Evolutionary conservation across 2,329 filamentous ascomycete genomes (phyloP).

Genomic region (Tolypocladium tundrense): DNA sequence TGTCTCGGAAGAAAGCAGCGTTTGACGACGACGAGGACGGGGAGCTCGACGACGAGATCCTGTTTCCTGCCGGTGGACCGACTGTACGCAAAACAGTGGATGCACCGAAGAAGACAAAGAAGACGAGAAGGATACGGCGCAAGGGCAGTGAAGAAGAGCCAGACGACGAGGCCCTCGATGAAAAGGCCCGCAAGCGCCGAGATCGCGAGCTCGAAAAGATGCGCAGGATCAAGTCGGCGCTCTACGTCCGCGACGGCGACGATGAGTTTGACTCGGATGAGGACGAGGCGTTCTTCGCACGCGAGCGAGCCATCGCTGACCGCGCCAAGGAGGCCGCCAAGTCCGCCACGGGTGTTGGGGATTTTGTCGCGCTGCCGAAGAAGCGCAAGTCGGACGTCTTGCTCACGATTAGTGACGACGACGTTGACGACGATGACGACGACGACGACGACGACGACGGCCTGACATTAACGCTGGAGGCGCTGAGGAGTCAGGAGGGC

Average conservation of each 20-base stretch:
- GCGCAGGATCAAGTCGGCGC: conserved; percentile 70
- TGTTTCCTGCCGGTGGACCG: conserved; percentile 62
- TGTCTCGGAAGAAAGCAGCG: conserved; percentile 42
- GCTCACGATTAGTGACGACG: conserved; percentile 15
- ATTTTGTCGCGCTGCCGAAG: conserved; percentile 6
- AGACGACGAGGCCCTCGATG: conserved; percentile 55
- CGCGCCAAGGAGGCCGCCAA: conserved; percentile 31
- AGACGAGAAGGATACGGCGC: conserved; percentile 31
- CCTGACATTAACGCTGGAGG: conserved; percentile 9
- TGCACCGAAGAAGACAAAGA: conserved; percentile 45
- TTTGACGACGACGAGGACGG: conserved; percentile 63
- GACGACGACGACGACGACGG: conserved; percentile 10
- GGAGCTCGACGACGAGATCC: conserved; percentile 38
- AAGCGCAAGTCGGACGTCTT: conserved; percentile 18
- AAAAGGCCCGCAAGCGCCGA: conserved; percentile 49
- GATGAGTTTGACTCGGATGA: conserved; percentile 78
- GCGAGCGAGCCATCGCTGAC: conserved; percentile 52
- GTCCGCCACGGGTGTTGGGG: conserved; percentile 7
- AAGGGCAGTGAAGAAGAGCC: conserved; percentile 34
- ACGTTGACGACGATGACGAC: conserved; percentile 4
- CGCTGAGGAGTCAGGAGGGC: conserved; percentile 13
- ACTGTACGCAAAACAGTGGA: conserved; percentile 45
- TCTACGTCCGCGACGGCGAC: conserved; percentile 75
- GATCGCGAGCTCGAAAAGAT: conserved; percentile 67
- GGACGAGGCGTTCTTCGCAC: conserved; percentile 61